Evolutionary conservation across 2,329 filamentous ascomycete genomes (phyloP), one percentile per base, ranked within the genome.

Genomic region (Fusarium devonianum): DNA sequence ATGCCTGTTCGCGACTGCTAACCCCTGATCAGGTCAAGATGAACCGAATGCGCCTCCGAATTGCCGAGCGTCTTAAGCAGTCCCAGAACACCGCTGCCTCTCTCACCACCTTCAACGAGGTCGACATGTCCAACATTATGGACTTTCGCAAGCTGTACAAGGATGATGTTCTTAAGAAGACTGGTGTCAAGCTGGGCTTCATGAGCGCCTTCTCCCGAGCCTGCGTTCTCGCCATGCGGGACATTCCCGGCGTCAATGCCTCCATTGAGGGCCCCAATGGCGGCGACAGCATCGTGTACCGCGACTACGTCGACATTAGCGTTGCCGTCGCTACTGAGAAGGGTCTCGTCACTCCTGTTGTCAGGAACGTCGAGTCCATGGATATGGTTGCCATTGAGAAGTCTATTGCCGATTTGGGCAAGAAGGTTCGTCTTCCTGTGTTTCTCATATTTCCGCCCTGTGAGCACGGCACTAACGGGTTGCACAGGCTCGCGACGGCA

Each of bases 1-100:
- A 17, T 19, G 9, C 17, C 6, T 16, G 11, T 4, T 36, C 48
- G 5, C 50, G 22, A 5, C 28, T 48, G 12, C 44, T 58, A 38
- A 7, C 11, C 19, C 38, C 7, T 41, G 16, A 57, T 46, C 65
- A 94, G 90, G 91, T 97, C 68, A 99, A 99, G 83, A 99, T 99
- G 94, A 97, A 97, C 81, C 91, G 94, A 60, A 99, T 99, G 94
- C 92, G 94, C 61, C 85, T 97, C 54, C 88, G 94, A 56, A 99
- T 97, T 64, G 91, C 94, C 39, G 94, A 99, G 79, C 92, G 94
- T 64, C 84, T 99, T 60, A 99, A 99, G 85, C 94, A 99, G 73
- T 97, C 94, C 14, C 94, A 99, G 73, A 99, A 99, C 78, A 97
- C 94, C 2, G 93, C 94, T 39, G 94, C 94, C 33, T 96, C 94